phyloP scores from a whole-genome alignment of 2,329 filamentous ascomycete species.

The Alternaria sp. region DNA sequence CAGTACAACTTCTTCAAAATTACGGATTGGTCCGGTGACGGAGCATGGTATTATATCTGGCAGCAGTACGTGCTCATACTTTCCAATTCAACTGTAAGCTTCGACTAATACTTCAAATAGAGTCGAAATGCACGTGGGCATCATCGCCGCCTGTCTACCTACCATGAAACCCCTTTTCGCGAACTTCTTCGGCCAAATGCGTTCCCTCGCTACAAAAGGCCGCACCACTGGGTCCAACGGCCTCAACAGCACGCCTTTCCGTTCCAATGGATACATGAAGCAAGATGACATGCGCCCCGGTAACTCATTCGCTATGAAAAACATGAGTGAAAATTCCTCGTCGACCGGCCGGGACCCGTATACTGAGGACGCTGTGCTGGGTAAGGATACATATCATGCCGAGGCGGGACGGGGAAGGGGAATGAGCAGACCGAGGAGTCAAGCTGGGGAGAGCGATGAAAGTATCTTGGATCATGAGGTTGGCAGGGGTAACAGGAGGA shows the following conservation, averaged over 20 bases:
- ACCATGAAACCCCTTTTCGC: slow-evolving; percentile 41
- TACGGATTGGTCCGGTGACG: slow-evolving; percentile 34
- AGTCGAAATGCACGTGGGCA: slow-evolving; percentile 45
- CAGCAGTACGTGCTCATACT: slow-evolving; percentile 25
- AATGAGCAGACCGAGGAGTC: background rate
- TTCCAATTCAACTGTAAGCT: background rate
- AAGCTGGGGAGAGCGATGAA: slow-evolving; percentile 6
- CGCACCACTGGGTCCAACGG: slow-evolving; percentile 17
- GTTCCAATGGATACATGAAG: slow-evolving; percentile 29
- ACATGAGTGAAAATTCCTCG: slow-evolving; percentile 16
- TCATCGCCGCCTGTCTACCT: slow-evolving; percentile 41
- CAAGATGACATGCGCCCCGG: slow-evolving; percentile 14
- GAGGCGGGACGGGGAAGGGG: slow-evolving; percentile 13
- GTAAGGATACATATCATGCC: background rate
- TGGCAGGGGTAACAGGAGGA: slow-evolving; percentile 14
- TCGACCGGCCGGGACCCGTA: slow-evolving; percentile 18
- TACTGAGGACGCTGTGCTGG: slow-evolving; percentile 20
- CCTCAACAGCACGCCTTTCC: slow-evolving; percentile 21
- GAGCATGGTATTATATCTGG: slow-evolving; percentile 39
- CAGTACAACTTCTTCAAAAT: slow-evolving; percentile 43
- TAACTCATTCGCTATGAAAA: slow-evolving; percentile 21
- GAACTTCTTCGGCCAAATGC: slow-evolving; percentile 31
- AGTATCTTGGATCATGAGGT: slow-evolving; percentile 11
- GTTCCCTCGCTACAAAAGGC: slow-evolving; percentile 30
- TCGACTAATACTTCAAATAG: slow-evolving; percentile 15